Evolutionary conservation across 148 eudicot species (phyloP).

Genomic region (Spergularia bocconei): DNA sequence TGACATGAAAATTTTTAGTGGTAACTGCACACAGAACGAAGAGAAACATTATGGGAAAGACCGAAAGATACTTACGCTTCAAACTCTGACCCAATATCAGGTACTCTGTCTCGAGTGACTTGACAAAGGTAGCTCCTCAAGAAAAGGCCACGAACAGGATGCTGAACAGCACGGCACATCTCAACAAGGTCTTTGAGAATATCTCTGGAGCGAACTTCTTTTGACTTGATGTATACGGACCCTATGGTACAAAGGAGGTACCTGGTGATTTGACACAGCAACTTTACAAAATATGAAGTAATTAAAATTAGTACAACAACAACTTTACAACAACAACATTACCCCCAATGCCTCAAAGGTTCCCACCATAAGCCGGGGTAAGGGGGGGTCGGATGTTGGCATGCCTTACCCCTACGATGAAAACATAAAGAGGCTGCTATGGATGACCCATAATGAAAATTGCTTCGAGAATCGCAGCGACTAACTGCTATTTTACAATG

Average conservation of each 20-base stretch:
- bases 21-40: neutral
- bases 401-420: too few relatives aligned
- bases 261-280: slow-evolving; percentile 41
- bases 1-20: too few relatives aligned
- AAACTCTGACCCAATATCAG: slow-evolving; percentile 78
- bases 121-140: slow-evolving; percentile 96
- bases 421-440: too few relatives aligned
- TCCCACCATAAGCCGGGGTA: too few relatives aligned
- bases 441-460: too few relatives aligned
- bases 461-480: too few relatives aligned
- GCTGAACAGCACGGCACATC: slow-evolving; percentile 95
- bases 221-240: slow-evolving; percentile 83
- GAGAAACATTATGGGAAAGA: neutral
- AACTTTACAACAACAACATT: too few relatives aligned
- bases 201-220: slow-evolving; percentile 89
- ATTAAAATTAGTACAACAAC: neutral
- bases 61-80: slow-evolving; percentile 61
- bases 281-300: neutral
- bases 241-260: slow-evolving; percentile 98
- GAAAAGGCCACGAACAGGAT: slow-evolving; percentile 96
- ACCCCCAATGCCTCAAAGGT: too few relatives aligned
- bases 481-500: too few relatives aligned
- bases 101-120: slow-evolving; percentile 86
- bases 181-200: slow-evolving; percentile 94
- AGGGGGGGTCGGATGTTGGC: too few relatives aligned